Evolutionary conservation across 108 stramenopile species (phyloP), one percentile per base, ranked within the genome.

Genomic region (Epipyxis sp.): DNA sequence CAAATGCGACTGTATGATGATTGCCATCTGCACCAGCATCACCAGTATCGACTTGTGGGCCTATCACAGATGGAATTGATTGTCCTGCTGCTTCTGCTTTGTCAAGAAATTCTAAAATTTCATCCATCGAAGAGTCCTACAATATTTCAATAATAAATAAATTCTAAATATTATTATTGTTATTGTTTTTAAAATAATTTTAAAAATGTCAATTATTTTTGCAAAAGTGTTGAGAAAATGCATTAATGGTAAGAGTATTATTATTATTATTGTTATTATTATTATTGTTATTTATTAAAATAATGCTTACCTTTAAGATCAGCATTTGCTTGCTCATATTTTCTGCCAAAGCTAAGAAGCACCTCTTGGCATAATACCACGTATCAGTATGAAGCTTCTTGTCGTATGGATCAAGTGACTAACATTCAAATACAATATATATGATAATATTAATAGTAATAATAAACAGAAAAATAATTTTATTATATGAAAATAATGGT

Each of bases 291-390:
- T n/a, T n/a, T n/a, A n/a, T n/a, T n/a, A n/a, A n/a, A n/a, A n/a
- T n/a, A n/a, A n/a, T n/a, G n/a, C n/a, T n/a, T n/a, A n/a, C n/a
- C n/a, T n/a, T 87, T 13, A 94, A 80, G 37, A 81, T 76, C 35
- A 88, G 59, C 86, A 91, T 89, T 42, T 91, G 89, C 80, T 92
- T 92, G 3, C 90, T 78, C 77, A 92, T 77, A 77, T 86, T 87
- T 59, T 90, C 87, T 0, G 91, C 90, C 25, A 92, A 78, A 1
- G 91, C 90, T 61, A 94, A 78, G 69, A 94, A 91, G 74, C 92
- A 92, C 58, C 87, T 78, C 81, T 94, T 94, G 16, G 89, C 86
- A 82, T 93, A 92, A 80, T 79, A 89, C 92, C 92, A 94, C 0
- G 92, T 93, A 69, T 92, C 92, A 1, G 89, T 67, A 44, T 90